Conservation (phyloP, 2,329 filamentous ascomycete species). For the Camillea tinctor region DNA sequence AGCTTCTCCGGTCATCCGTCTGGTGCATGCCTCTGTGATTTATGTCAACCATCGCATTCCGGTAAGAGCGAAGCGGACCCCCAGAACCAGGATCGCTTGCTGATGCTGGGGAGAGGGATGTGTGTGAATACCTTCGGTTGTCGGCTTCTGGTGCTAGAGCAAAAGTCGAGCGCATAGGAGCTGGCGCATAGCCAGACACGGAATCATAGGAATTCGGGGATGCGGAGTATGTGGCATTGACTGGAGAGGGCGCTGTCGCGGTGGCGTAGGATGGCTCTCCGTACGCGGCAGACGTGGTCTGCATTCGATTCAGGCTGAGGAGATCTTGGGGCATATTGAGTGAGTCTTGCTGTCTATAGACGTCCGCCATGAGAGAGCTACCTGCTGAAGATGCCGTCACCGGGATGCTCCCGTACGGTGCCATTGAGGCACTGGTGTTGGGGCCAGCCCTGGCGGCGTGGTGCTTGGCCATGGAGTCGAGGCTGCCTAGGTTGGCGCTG, state of each 20-base stretch:
- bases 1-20: slow-evolving; percentile 65
- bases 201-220: slow-evolving; percentile 72
- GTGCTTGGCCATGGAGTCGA: slow-evolving; percentile 58
- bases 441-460: slow-evolving; percentile 57
- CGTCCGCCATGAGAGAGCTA: slow-evolving; percentile 61
- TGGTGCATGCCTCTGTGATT: slow-evolving; percentile 53
- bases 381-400: slow-evolving; percentile 73
- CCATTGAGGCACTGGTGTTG: slow-evolving; percentile 60
- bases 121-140: slow-evolving; percentile 72
- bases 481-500: slow-evolving; percentile 55
- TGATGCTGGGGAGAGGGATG: slow-evolving; percentile 67
- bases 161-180: slow-evolving; percentile 59
- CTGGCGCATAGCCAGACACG: slow-evolving; percentile 67
- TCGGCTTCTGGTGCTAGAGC: slow-evolving; percentile 57
- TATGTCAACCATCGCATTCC: slow-evolving; percentile 65
- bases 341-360: slow-evolving; percentile 63
- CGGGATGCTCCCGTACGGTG: slow-evolving; percentile 70
- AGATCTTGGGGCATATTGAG: slow-evolving; percentile 75
- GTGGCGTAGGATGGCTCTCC: slow-evolving; percentile 68
- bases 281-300: slow-evolving; percentile 63
- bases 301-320: slow-evolving; percentile 64
- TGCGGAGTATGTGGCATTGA: slow-evolving; percentile 63
- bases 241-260: slow-evolving; percentile 64
- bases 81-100: slow-evolving; percentile 44
- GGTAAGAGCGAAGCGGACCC: slow-evolving; percentile 43